phyloP scores from a whole-genome alignment of 805 yeast species.

The Sporopachydermia lactativora region DNA sequence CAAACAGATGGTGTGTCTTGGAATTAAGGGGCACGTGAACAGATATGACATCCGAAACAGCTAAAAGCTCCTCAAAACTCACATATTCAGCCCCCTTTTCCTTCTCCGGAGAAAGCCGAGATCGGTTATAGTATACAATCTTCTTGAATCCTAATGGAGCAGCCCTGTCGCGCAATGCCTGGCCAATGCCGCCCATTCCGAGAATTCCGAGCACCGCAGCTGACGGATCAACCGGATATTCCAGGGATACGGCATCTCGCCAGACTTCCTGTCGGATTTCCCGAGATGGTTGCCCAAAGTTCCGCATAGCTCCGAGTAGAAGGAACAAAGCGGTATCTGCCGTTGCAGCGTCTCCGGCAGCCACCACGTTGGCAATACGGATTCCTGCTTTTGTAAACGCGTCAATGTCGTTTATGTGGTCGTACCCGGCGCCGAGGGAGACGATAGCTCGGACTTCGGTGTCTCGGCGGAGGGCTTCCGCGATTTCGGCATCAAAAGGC shows the following conservation, averaged over 20 bases:
- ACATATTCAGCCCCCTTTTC: constrained; percentile 29
- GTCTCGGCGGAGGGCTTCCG: constrained; percentile 22
- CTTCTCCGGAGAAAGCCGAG: constrained; percentile 22
- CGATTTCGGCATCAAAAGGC: constrained; percentile 29
- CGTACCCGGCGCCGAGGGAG: constrained; percentile 48
- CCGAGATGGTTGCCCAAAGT: constrained; percentile 16
- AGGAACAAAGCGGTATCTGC: constrained; percentile 29
- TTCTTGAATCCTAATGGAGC: constrained; percentile 27
- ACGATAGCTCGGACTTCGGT: constrained; percentile 26
- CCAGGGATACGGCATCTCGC: constrained; percentile 22
- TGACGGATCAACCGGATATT: constrained; percentile 24
- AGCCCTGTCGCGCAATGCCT: constrained; percentile 29
- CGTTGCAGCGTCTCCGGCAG: constrained; percentile 26
- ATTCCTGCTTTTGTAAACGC: constrained; percentile 21
- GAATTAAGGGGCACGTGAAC: constrained; percentile 28
- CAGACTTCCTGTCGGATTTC: constrained; percentile 27
- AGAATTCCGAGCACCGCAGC: constrained; percentile 27
- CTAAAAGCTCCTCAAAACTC: constrained; percentile 23
- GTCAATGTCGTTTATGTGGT: constrained; percentile 30
- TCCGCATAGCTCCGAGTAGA: constrained; percentile 24
- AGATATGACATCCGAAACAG: constrained; percentile 23
- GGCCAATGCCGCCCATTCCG: constrained; percentile 36
- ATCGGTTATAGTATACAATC: constrained; percentile 26
- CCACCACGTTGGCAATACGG: constrained; percentile 27
- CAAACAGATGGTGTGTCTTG: constrained; percentile 25